phyloP scores from a whole-genome alignment of 768 basidiomycete genomes.

The Coprinopsis sp. region DNA sequence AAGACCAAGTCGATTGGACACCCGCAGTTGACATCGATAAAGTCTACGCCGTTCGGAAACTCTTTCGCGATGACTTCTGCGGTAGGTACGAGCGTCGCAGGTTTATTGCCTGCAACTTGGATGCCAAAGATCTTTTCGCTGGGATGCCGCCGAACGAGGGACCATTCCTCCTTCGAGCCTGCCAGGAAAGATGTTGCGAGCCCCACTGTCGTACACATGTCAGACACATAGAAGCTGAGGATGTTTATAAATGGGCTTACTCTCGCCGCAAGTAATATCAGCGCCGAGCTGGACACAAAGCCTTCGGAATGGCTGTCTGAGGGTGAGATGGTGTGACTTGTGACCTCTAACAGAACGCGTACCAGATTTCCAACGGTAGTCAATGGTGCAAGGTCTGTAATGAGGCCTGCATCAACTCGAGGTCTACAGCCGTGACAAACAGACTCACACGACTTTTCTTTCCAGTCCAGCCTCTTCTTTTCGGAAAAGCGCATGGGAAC shows the following conservation, averaged over 20 bases:
- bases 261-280: constrained; percentile 95
- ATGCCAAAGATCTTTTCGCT: constrained; percentile 86
- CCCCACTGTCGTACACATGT: constrained; percentile 57
- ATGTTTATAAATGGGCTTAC: constrained; percentile 31
- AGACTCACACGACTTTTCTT: constrained; percentile 74
- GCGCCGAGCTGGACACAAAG: constrained; percentile 83
- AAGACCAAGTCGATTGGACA: constrained; percentile 98
- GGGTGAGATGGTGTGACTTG: not conserved
- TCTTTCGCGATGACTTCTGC: constrained; percentile 79
- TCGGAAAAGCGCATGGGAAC: constrained; percentile 68
- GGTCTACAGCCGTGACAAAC: not conserved
- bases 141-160: constrained; percentile 82
- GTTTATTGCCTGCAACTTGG: constrained; percentile 88
- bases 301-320: constrained; percentile 79
- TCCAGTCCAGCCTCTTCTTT: constrained; percentile 85
- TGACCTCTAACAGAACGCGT: constrained; percentile 17
- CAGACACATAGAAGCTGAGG: constrained; percentile 1
- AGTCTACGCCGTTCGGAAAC: constrained; percentile 66
- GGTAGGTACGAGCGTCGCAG: constrained; percentile 68
- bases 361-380: constrained; percentile 96
- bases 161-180: constrained; percentile 94
- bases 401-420: not conserved
- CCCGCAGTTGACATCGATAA: constrained; percentile 93
- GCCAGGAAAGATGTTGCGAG: constrained; percentile 85
- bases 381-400: constrained; percentile 53